phyloP scores from a whole-genome alignment of 2,329 filamentous ascomycete species.

The Septoria linicola region DNA sequence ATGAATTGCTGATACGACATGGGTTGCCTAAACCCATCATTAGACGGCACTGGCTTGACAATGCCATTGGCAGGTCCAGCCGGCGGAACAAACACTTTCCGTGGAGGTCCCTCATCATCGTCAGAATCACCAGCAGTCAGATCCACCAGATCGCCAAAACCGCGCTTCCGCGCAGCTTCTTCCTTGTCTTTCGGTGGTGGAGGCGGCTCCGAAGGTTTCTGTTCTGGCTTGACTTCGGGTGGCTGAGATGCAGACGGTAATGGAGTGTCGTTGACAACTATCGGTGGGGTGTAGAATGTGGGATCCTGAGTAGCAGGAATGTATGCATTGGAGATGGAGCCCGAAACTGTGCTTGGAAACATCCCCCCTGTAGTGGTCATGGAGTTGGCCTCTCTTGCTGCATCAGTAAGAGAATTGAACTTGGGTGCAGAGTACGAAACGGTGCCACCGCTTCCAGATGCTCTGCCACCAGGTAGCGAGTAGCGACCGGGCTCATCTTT shows the following conservation, averaged over 20 bases:
- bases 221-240: slow-evolving; percentile 26
- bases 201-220: slow-evolving; percentile 28
- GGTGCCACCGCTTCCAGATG: slow-evolving; percentile 17
- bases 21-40: slow-evolving; percentile 20
- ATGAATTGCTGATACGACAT: slow-evolving; percentile 22
- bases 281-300: slow-evolving; percentile 11
- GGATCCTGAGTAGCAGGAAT: slow-evolving; percentile 6
- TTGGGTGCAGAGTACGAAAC: slow-evolving; percentile 31
- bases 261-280: slow-evolving; percentile 11
- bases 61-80: slow-evolving; percentile 11
- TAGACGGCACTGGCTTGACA: slow-evolving; percentile 13
- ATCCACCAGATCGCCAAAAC: slow-evolving; percentile 56
- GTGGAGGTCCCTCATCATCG: slow-evolving; percentile 48
- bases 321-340: slow-evolving; percentile 9
- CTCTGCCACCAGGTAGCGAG: slow-evolving; percentile 13
- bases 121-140: slow-evolving; percentile 46
- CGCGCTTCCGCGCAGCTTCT: slow-evolving; percentile 56
- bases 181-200: slow-evolving; percentile 50
- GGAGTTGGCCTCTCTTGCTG: slow-evolving; percentile 28
- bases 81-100: slow-evolving; percentile 37
- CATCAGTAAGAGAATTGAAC: slow-evolving; percentile 30
- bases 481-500: slow-evolving; percentile 23
- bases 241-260: slow-evolving; percentile 11
- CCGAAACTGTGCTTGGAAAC: slow-evolving; percentile 5
- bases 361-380: slow-evolving; percentile 19